A percentile compares a stretch with the other conserved stretches of the same genome.
Conservation (phyloP, 2,329 filamentous ascomycete genomes). For the Botrytis elliptica region DNA sequence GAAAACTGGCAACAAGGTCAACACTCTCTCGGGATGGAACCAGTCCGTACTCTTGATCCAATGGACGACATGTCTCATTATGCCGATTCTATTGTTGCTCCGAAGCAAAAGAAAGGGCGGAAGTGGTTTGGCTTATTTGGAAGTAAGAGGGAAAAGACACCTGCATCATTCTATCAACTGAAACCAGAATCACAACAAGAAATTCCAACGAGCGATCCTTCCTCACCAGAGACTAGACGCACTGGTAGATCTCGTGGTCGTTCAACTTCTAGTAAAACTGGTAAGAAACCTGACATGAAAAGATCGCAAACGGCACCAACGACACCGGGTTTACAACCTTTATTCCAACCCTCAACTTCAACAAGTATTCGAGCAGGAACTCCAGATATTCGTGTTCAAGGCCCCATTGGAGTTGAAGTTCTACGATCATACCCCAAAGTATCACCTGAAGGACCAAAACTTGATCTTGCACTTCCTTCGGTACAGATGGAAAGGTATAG, state of each 20-base stretch:
- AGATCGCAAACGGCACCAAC: slow-evolving; percentile 35
- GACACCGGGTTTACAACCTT: slow-evolving; percentile 28
- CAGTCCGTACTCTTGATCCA: slow-evolving; percentile 31
- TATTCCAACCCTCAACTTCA: not conserved
- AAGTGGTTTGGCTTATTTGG: slow-evolving; percentile 57
- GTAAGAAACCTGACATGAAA: slow-evolving; percentile 32
- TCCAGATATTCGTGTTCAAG: slow-evolving; percentile 33
- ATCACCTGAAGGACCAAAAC: slow-evolving; percentile 41
- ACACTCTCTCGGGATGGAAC: slow-evolving; percentile 13
- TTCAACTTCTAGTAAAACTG: slow-evolving; percentile 31
- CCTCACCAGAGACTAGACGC: slow-evolving; percentile 21
- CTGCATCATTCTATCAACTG: slow-evolving; percentile 37
- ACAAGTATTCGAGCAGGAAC: slow-evolving; percentile 12
- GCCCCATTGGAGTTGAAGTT: slow-evolving; percentile 22
- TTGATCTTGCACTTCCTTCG: slow-evolving; percentile 78
- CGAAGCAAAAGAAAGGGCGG: slow-evolving; percentile 52
- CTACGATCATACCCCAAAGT: slow-evolving; percentile 12
- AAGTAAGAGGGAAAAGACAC: slow-evolving; percentile 41
- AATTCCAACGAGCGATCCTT: slow-evolving; percentile 6
- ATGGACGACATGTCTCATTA: slow-evolving; percentile 25
- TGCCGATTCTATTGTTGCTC: slow-evolving; percentile 20
- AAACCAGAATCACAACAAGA: slow-evolving; percentile 30
- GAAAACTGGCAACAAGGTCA: slow-evolving; percentile 28
- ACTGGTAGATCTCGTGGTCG: slow-evolving; percentile 26
- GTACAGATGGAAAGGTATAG: slow-evolving; percentile 86